phyloP scores from a whole-genome alignment of 2,329 filamentous ascomycete genomes.

The Fusarium tuaranense region DNA sequence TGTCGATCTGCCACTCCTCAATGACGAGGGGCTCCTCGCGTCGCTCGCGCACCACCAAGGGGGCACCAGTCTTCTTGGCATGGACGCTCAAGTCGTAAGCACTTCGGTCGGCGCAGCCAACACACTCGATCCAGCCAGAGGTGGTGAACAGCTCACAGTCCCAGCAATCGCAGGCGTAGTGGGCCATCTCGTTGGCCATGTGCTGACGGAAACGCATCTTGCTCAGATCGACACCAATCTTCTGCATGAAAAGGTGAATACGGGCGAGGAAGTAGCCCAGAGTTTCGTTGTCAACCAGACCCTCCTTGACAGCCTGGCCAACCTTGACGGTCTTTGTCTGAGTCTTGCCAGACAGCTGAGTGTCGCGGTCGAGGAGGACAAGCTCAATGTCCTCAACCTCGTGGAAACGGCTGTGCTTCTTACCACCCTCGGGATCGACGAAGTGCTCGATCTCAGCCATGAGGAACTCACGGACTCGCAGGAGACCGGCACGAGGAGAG shows the following conservation, averaged over 20 bases:
- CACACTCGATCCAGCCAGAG: slow-evolving; percentile 98
- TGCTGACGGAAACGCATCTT: slow-evolving; percentile 98
- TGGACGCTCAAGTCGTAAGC: slow-evolving; percentile 95
- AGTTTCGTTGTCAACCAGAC: slow-evolving; percentile 95
- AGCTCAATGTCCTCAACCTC: slow-evolving; percentile 89
- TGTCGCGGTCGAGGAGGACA: slow-evolving; percentile 83
- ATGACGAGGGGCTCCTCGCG: slow-evolving; percentile 81
- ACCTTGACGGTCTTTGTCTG: slow-evolving; percentile 79
- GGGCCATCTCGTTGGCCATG: slow-evolving; percentile 83
- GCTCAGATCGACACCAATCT: slow-evolving; percentile 85
- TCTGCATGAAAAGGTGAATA: slow-evolving; percentile 90
- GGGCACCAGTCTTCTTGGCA: slow-evolving; percentile 89
- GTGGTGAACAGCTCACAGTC: slow-evolving; percentile 93
- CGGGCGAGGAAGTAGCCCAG: slow-evolving; percentile 97
- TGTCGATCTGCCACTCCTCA: slow-evolving; percentile 88
- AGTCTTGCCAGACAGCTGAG: slow-evolving; percentile 89
- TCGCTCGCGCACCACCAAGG: slow-evolving; percentile 86
- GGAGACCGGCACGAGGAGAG: slow-evolving; percentile 88
- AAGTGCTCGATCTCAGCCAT: slow-evolving; percentile 99
- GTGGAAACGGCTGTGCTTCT: slow-evolving; percentile 90
- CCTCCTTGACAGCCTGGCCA: slow-evolving; percentile 84
- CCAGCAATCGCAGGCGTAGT: slow-evolving; percentile 98
- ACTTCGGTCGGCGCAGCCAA: slow-evolving; percentile 94
- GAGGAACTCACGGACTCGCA: slow-evolving; percentile 95
- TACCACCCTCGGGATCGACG: slow-evolving; percentile 93